Percentiles rank a stretch among this genome's conserved stretches.
Evolutionary conservation across 2,329 filamentous ascomycete species (phyloP).

Genomic region (Geosmithia putterillii): DNA sequence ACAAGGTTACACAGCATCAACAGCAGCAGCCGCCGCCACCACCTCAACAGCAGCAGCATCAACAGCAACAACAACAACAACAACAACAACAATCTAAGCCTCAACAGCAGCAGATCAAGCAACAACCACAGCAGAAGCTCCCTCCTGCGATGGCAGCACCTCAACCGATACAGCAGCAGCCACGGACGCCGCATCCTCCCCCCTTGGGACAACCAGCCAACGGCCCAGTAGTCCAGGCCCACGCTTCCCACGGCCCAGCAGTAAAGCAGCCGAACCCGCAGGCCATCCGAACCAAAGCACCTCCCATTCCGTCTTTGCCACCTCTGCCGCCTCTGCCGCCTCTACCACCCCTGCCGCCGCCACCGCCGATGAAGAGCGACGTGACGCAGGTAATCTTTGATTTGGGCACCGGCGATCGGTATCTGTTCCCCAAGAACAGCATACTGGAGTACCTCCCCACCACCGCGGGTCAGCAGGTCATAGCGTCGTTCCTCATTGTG

Average conservation of each 20-base stretch:
- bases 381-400: conserved; percentile 58
- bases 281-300: conserved; percentile 47
- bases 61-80: neutral
- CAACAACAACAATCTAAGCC: too few relatives aligned
- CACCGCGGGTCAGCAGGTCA: conserved; percentile 42
- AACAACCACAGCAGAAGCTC: neutral
- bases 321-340: neutral
- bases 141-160: neutral
- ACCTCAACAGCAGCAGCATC: neutral
- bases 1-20: conserved; percentile 16
- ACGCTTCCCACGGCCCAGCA: neutral
- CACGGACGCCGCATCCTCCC: neutral
- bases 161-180: neutral
- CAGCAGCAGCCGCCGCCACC: neutral
- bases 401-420: conserved; percentile 63
- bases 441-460: conserved; percentile 54
- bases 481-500: conserved; percentile 68
- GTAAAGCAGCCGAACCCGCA: conserved; percentile 28
- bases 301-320: conserved; percentile 24
- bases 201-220: neutral
- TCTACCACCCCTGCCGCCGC: neutral
- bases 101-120: neutral
- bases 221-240: neutral
- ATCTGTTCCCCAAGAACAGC: conserved; percentile 67
- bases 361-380: conserved; percentile 32